A percentile compares a stretch with the other conserved stretches of the same genome.
phyloP scores from a whole-genome alignment of 352 stramenopile species.

The Phytopythium kandeliae region DNA sequence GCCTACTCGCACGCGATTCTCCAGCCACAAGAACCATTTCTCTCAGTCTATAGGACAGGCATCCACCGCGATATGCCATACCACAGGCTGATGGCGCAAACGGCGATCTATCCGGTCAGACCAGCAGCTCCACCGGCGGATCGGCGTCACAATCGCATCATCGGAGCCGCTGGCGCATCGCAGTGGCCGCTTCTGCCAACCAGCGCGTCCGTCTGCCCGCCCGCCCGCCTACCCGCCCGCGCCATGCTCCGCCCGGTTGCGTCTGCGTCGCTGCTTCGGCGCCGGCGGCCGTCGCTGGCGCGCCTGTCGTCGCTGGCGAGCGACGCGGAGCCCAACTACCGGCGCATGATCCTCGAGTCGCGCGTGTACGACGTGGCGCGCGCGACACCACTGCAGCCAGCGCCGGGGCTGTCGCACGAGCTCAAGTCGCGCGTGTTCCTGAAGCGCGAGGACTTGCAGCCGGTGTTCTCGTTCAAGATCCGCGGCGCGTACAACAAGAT shows the following conservation, averaged over 20 bases:
- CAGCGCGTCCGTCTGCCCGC: too few relatives aligned
- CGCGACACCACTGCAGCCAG: conserved; percentile 78
- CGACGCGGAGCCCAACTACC: conserved; percentile 45
- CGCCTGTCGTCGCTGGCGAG: background rate
- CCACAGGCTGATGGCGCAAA: conserved; percentile 3
- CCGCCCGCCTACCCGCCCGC: background rate
- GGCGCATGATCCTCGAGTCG: conserved; percentile 82
- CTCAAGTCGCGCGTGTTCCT: conserved; percentile 83
- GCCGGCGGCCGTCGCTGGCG: background rate
- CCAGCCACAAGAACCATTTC: too few relatives aligned
- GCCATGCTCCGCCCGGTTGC: background rate
- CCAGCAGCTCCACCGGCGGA: background rate
- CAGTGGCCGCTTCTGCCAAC: too few relatives aligned
- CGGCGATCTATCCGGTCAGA: background rate
- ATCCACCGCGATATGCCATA: background rate
- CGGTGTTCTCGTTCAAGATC: conserved; percentile 99
- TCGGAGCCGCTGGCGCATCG: too few relatives aligned
- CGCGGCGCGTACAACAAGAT: conserved; percentile 99
- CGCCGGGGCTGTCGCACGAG: conserved; percentile 54
- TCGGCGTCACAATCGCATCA: background rate
- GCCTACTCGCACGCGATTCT: too few relatives aligned
- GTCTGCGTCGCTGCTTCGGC: conserved; percentile 1
- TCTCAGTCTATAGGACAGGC: too few relatives aligned
- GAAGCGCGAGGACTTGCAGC: conserved; percentile 97
- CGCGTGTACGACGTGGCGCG: conserved; percentile 82